Base-by-base conservation (phyloP, 306 rosid species). In the Medicago truncatula region DNA sequence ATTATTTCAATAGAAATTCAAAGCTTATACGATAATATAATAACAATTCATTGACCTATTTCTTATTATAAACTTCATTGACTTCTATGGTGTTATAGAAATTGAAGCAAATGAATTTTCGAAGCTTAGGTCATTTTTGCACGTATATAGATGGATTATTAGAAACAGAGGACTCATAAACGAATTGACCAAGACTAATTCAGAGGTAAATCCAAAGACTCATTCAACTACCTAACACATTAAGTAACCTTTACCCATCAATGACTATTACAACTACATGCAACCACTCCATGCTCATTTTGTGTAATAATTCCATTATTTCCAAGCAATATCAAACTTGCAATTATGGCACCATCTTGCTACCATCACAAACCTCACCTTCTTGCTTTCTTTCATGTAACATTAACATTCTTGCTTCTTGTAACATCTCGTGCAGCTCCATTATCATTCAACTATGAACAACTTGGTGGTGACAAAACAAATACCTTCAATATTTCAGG, bases 361-460 rank as follows among this genome's bases (percentile, higher is more conserved):
- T 4, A 25, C 59, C 17, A 1, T 12, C 25, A 65, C 4, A 76
- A 38, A 65, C 41, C 2, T 46, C 54, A 9, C 43, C 21, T 64
- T 20, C 77, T 68, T 41, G 3, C 58, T 18, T 70, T 38, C 12
- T 49, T 79, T 11, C 47, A 21, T 7, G n/a, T 46, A 46, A 17
- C 60, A 43, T 2, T 83, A 40, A 44, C 43, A 6, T 13, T 80
- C 9, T 43, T 76, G 28, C 23, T 71, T 15, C 3, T 59, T 36
- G 23, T 18, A 54, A 64, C 15, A 40, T 63, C 85, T 53, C 14
- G 5, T 61, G 85, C 66, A 61, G 39, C 75, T 73, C 66, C 85
- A 54, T 39, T 80, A 54, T 31, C 64, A 5, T 80, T 84, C 80
- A 80, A 73, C 84, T 80, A 41, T 53, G 12, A 59, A 2, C 59